A percentile compares a stretch with the other conserved stretches of the same genome.
phyloP scores from a whole-genome alignment of 495 filamentous ascomycete species.

The Lasiosphaeriaceae sp. region DNA sequence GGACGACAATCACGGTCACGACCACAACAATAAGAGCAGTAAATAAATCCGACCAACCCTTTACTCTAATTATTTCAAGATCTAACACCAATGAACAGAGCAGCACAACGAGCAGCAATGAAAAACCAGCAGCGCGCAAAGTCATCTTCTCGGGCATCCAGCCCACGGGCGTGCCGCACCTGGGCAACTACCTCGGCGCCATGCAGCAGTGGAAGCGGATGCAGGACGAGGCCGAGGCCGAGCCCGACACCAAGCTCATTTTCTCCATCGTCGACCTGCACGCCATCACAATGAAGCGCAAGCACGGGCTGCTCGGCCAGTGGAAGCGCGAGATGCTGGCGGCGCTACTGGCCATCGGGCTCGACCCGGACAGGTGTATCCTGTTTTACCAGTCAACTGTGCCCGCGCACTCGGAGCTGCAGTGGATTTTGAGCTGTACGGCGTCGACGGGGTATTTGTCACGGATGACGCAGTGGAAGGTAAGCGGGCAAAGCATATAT shows the following conservation, averaged over 20 bases:
- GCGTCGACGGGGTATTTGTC: slow-evolving; percentile 85
- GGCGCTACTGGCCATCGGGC: slow-evolving; percentile 74
- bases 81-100: no score
- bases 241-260: slow-evolving; percentile 55
- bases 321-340: slow-evolving; percentile 73
- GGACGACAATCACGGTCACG: no score
- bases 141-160: slow-evolving; percentile 94
- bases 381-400: slow-evolving; percentile 84
- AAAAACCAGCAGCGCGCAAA: slow-evolving; percentile 1
- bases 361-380: slow-evolving; percentile 69
- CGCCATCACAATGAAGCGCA: slow-evolving; percentile 77
- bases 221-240: slow-evolving; percentile 55
- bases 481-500: no score
- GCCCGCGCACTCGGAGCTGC: slow-evolving; percentile 76
- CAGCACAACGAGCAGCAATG: no score
- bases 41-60: no score
- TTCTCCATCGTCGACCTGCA: slow-evolving; percentile 91
- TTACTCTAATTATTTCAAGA: no score
- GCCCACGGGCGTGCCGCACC: slow-evolving; percentile 90
- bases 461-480: slow-evolving; percentile 99
- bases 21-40: no score
- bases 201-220: slow-evolving; percentile 78
- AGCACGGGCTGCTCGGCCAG: slow-evolving; percentile 50
- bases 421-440: slow-evolving; percentile 92
- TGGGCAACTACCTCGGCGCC: slow-evolving; percentile 96